Evolutionary conservation across 306 rosid genomes (phyloP).

Genomic region (Trichosanthes cucumerina): DNA sequence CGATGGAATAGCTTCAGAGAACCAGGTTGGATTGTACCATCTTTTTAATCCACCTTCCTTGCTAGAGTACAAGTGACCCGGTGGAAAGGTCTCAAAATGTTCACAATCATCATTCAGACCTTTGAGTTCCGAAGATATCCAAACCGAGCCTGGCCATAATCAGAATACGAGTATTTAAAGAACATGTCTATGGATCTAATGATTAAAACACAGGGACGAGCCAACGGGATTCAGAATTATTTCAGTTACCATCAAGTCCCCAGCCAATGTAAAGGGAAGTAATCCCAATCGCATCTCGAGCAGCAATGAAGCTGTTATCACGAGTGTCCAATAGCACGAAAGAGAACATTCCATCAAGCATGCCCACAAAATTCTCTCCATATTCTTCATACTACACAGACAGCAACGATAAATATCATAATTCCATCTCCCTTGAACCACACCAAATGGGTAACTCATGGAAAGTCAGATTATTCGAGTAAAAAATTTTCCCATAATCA

Average conservation of each 20-base stretch:
- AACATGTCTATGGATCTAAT: neutral
- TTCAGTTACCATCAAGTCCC: constrained; percentile 76
- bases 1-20: constrained; percentile 73
- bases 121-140: constrained; percentile 86
- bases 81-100: constrained; percentile 76
- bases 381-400: constrained; percentile 63
- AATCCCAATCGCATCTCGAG: constrained; percentile 94
- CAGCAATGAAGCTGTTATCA: constrained; percentile 85
- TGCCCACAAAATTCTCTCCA: constrained; percentile 78
- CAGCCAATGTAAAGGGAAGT: constrained; percentile 93
- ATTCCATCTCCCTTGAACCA: neutral
- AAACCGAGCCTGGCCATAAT: constrained; percentile 59
- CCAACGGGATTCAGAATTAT: neutral
- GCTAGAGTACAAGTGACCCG: constrained; percentile 93
- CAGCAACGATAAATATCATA: constrained; percentile 5
- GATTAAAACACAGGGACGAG: neutral
- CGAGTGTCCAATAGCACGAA: constrained; percentile 86
- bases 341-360: constrained; percentile 87
- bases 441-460: neutral
- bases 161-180: neutral
- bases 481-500: neutral
- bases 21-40: constrained; percentile 95
- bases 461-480: neutral
- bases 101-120: constrained; percentile 87
- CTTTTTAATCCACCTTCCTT: constrained; percentile 53